Percentiles rank a stretch among this genome's conserved stretches.
These are phyloP conservation scores for Thraustochytrium sp. DNA, from an alignment of 352 stramenopile genomes.

Conservation along the genomic window DNA sequence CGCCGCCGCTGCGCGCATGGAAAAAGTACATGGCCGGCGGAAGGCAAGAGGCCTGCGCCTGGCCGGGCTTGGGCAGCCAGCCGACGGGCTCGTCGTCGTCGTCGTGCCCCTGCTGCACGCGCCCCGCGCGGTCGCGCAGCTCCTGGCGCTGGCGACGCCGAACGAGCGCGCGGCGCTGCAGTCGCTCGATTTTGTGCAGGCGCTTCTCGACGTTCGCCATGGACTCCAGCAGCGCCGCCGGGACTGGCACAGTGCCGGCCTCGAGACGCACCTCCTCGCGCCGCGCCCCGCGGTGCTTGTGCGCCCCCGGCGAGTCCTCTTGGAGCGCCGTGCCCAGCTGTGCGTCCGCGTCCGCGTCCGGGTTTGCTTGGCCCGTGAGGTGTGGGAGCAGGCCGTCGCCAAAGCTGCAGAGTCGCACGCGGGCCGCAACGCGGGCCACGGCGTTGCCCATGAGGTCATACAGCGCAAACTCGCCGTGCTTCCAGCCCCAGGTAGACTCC, in stretches of 20 bases:
- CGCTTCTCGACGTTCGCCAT: background rate
- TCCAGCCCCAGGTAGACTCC: conserved; percentile 3
- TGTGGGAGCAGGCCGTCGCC: conserved; percentile 24
- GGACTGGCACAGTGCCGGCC: background rate
- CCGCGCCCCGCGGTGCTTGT: background rate
- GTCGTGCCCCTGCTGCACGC: background rate
- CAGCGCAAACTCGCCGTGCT: background rate
- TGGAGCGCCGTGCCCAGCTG: too few relatives aligned
- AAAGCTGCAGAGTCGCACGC: conserved; percentile 22
- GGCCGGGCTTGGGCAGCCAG: background rate
- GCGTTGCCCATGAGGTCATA: conserved; percentile 30
- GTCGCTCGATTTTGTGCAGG: background rate
- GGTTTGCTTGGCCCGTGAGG: background rate
- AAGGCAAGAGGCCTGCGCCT: background rate
- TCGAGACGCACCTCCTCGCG: background rate
- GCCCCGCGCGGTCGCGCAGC: background rate
- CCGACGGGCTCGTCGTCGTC: background rate
- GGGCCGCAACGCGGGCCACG: background rate
- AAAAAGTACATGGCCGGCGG: conserved; percentile 8
- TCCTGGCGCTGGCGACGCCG: background rate
- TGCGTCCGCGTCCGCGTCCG: background rate
- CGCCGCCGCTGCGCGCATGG: background rate
- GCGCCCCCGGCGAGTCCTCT: background rate
- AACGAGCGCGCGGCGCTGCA: background rate
- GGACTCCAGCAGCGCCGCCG: background rate